These are phyloP conservation scores for Lolium perenne DNA, from an alignment of 176 grass and related monocot genomes.

Conservation along the genomic window DNA sequence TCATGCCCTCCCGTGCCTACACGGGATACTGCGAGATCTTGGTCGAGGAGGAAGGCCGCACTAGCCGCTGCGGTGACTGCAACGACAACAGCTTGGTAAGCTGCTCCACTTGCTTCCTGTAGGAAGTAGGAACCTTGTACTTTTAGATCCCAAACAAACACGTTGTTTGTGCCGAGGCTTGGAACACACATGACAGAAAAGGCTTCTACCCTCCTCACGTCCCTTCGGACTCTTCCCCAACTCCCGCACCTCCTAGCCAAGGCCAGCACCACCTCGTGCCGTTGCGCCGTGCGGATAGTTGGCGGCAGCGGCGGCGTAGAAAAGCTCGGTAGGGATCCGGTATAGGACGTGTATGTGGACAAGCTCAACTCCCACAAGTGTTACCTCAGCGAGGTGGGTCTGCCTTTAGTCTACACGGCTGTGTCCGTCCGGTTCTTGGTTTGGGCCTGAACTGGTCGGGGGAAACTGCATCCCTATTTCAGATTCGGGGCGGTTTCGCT, in stretches of 20 bases:
- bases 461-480: not conserved
- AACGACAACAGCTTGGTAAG: too few species aligned
- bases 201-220: not conserved
- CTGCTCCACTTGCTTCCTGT: too few species aligned
- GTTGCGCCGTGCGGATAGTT: not conserved
- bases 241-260: not conserved
- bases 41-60: too few species aligned
- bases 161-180: too few species aligned
- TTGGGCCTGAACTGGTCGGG: not conserved
- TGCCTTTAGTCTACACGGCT: not conserved
- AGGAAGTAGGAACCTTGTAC: too few species aligned
- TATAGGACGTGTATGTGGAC: slow-evolving; percentile 95
- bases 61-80: too few species aligned
- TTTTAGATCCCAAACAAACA: too few species aligned
- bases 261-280: not conserved
- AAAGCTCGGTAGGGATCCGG: slow-evolving; percentile 92
- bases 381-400: slow-evolving; percentile 84
- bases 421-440: not conserved
- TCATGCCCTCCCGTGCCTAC: too few species aligned
- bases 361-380: slow-evolving; percentile 97
- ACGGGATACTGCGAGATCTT: too few species aligned
- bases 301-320: slow-evolving; percentile 47
- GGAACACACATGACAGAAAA: not conserved
- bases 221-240: not conserved
- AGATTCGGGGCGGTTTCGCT: not conserved